Conservation (phyloP, 805 yeast genomes). For the Wickerhamiella siamensis region DNA sequence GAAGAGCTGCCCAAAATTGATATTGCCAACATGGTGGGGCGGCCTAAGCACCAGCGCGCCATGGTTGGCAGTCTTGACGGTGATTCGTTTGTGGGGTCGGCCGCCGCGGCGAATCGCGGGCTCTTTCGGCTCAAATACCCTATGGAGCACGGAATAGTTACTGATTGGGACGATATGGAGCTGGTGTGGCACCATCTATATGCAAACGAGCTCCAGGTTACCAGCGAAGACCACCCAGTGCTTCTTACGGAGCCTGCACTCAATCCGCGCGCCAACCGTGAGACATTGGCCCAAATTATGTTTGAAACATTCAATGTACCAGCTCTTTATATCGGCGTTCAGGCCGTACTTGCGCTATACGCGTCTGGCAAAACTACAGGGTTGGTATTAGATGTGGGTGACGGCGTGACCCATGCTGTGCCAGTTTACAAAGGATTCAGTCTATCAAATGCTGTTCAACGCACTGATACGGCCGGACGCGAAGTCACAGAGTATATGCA, state of each 20-base stretch:
- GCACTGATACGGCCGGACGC: slow-evolving; percentile 75
- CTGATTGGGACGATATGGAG: slow-evolving; percentile 82
- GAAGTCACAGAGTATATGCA: slow-evolving; percentile 70
- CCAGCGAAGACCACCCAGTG: slow-evolving; percentile 72
- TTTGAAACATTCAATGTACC: slow-evolving; percentile 66
- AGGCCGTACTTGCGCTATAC: slow-evolving; percentile 70
- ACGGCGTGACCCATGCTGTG: slow-evolving; percentile 77
- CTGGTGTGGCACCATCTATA: slow-evolving; percentile 59
- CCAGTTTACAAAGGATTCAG: slow-evolving; percentile 87
- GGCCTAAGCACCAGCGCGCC: slow-evolving; percentile 68
- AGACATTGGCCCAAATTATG: slow-evolving; percentile 44
- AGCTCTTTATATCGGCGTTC: slow-evolving; percentile 56
- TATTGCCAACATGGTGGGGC: slow-evolving; percentile 57
- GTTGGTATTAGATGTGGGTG: slow-evolving; percentile 79
- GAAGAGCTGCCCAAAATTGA: slow-evolving; percentile 62
- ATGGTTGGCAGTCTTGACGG: slow-evolving; percentile 61
- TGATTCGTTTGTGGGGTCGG: slow-evolving; percentile 58
- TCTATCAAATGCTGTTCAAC: slow-evolving; percentile 51
- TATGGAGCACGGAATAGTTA: slow-evolving; percentile 61
- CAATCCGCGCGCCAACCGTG: slow-evolving; percentile 51
- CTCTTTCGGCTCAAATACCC: slow-evolving; percentile 60
- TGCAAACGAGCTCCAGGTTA: slow-evolving; percentile 39
- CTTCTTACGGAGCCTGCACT: slow-evolving; percentile 81
- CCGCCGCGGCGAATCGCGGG: slow-evolving; percentile 67
- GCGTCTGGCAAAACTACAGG: slow-evolving; percentile 89